These are phyloP conservation scores for Coemansia sp. DNA, from an alignment of 192 early-diverging fungal genomes.

Conservation along the genomic window DNA sequence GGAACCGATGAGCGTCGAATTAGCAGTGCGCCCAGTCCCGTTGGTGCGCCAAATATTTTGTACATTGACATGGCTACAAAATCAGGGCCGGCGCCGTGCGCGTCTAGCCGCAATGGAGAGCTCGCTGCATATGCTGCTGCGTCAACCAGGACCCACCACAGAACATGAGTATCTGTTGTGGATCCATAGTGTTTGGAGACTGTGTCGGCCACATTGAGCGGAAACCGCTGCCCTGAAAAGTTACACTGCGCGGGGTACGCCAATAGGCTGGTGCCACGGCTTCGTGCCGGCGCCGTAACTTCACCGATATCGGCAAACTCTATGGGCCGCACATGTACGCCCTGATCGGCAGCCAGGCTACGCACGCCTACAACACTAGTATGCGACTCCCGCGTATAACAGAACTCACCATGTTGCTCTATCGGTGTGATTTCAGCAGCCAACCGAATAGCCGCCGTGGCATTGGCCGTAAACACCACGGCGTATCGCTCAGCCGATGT, in stretches of 20 bases:
- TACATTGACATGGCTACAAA: conserved; percentile 80
- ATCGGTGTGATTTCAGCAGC: conserved; percentile 73
- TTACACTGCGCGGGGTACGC: conserved; percentile 87
- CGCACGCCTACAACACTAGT: conserved; percentile 77
- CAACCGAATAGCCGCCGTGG: conserved; percentile 73
- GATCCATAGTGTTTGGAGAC: conserved; percentile 28
- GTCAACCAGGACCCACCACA: conserved; percentile 68
- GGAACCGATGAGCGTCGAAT: conserved; percentile 56
- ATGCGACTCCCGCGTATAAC: conserved; percentile 67
- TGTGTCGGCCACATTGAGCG: conserved; percentile 58
- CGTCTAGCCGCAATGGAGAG: conserved; percentile 59
- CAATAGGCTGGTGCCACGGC: conserved; percentile 54
- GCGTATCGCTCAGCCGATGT: conserved; percentile 60
- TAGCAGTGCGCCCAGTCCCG: conserved; percentile 76
- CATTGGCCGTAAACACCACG: conserved; percentile 76
- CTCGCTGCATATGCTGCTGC: conserved; percentile 71
- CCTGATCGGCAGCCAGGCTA: conserved; percentile 48
- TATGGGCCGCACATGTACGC: conserved; percentile 16
- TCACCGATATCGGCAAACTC: conserved; percentile 29
- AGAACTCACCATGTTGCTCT: conserved; percentile 43
- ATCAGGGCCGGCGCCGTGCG: conserved; percentile 56
- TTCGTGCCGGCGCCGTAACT: conserved; percentile 14
- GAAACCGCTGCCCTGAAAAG: conserved; percentile 72
- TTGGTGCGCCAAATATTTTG: conserved; percentile 87
- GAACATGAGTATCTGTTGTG: conserved; percentile 12